A percentile compares a stretch with the other conserved stretches of the same genome.
phyloP scores from a whole-genome alignment of 1,139 yeast genomes.

The Hyphopichia fennica region DNA sequence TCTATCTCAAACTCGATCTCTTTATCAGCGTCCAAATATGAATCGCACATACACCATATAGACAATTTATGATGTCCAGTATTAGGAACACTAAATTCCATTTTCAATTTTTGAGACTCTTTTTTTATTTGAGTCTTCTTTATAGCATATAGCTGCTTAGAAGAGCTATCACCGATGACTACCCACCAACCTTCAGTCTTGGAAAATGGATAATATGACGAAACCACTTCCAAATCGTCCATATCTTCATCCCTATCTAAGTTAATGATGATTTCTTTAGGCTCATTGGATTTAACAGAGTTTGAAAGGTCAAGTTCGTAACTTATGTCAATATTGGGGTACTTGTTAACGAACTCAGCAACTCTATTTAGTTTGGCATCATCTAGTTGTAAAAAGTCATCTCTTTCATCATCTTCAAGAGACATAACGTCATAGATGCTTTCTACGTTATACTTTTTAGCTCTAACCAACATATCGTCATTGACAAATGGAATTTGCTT shows the following conservation, averaged over 20 bases:
- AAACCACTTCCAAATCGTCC: slow-evolving; percentile 61
- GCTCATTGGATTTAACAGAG: slow-evolving; percentile 43
- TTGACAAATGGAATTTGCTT: slow-evolving; percentile 76
- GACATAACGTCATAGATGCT: slow-evolving; percentile 85
- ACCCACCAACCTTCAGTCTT: slow-evolving; percentile 90
- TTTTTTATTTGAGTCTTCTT: slow-evolving; percentile 60
- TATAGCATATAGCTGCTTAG: slow-evolving; percentile 69
- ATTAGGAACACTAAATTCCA: slow-evolving; percentile 60
- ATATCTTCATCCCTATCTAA: slow-evolving; percentile 75
- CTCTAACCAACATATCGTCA: slow-evolving; percentile 55
- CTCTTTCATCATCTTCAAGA: slow-evolving; percentile 77
- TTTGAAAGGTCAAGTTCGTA: slow-evolving; percentile 48
- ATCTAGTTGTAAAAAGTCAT: slow-evolving; percentile 55
- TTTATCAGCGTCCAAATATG: slow-evolving; percentile 88
- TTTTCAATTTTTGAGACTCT: slow-evolving; percentile 50
- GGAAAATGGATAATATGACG: slow-evolving; percentile 54
- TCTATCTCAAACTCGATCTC: slow-evolving; percentile 59
- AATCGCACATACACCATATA: slow-evolving; percentile 88
- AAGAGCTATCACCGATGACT: slow-evolving; percentile 66
- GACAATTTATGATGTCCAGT: slow-evolving; percentile 62
- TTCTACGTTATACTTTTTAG: slow-evolving; percentile 56
- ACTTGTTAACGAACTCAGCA: slow-evolving; percentile 85
- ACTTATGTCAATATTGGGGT: slow-evolving; percentile 79
- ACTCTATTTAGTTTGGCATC: slow-evolving; percentile 56
- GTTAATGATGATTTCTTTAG: slow-evolving; percentile 48